Conservation (phyloP, 1,139 yeast species). For the Scheffersomyces illinoinensis region DNA sequence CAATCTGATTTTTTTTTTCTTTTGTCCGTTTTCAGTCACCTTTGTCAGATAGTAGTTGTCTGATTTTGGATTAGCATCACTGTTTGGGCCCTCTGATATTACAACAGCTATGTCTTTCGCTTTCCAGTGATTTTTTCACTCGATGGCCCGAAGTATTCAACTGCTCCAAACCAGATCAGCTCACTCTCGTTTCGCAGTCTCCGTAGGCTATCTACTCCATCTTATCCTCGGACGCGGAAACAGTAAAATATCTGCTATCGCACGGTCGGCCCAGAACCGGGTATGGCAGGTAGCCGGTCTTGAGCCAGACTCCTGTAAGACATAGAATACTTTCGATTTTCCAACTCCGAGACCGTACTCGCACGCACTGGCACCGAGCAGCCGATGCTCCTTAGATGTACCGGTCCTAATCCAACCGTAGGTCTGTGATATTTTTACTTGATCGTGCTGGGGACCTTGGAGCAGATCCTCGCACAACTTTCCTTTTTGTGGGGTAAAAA, state of each 20-base stretch:
- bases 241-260: not conserved
- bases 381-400: not conserved
- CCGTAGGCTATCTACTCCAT: not conserved
- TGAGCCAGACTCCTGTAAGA: no score
- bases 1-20: no score
- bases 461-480: not conserved
- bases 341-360: not conserved
- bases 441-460: not conserved
- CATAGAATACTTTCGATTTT: no score
- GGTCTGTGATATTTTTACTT: not conserved
- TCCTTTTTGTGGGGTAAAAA: not conserved
- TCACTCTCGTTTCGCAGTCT: not conserved
- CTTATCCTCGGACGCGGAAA: not conserved
- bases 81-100: not conserved
- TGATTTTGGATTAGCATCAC: not conserved
- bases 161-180: not conserved
- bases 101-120: not conserved
- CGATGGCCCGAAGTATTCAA: not conserved
- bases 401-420: not conserved
- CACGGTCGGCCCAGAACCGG: not conserved
- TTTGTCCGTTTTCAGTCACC: no score
- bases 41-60: not conserved
- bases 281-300: not conserved
- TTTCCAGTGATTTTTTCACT: not conserved
- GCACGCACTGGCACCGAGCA: not conserved